These are phyloP conservation scores for Apiospora kogelbergensis DNA, from an alignment of 2,329 filamentous ascomycete species.

Conservation along the genomic window DNA sequence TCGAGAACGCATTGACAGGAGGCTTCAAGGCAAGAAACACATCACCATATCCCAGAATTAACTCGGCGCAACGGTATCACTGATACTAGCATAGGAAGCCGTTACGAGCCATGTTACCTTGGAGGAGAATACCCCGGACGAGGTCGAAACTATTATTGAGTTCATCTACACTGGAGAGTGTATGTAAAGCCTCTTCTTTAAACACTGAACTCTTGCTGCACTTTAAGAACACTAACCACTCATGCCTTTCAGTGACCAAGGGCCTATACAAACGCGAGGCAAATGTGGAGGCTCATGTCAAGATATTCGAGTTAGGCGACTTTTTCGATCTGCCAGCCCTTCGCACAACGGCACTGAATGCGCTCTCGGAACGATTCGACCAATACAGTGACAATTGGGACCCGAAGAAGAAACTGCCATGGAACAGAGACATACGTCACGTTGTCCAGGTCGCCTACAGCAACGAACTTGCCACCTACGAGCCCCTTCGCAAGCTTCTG, in stretches of 20 bases:
- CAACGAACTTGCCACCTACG: not conserved
- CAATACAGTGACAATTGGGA: not conserved
- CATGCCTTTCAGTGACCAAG: too few species aligned
- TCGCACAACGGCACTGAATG: not conserved
- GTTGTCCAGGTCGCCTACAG: not conserved
- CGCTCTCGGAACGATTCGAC: not conserved
- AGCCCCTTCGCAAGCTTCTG: not conserved
- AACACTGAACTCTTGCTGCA: too few species aligned
- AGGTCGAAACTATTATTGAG: not conserved
- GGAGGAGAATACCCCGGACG: not conserved
- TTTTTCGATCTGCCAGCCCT: not conserved
- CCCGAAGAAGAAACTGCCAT: too few species aligned
- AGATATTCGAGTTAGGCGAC: not conserved
- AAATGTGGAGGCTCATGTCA: not conserved
- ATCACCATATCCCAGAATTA: not conserved
- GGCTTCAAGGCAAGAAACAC: slow-evolving; percentile 2
- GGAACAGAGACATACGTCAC: too few species aligned
- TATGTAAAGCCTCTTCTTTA: not conserved
- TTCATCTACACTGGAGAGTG: not conserved
- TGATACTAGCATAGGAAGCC: not conserved
- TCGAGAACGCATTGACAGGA: slow-evolving; percentile 10
- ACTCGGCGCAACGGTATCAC: not conserved
- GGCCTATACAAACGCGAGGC: too few species aligned
- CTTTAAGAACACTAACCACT: too few species aligned
- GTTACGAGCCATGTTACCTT: not conserved